These are phyloP conservation scores for Jackrogersella multiformis DNA, from an alignment of 495 filamentous ascomycete genomes.

Conservation along the genomic window DNA sequence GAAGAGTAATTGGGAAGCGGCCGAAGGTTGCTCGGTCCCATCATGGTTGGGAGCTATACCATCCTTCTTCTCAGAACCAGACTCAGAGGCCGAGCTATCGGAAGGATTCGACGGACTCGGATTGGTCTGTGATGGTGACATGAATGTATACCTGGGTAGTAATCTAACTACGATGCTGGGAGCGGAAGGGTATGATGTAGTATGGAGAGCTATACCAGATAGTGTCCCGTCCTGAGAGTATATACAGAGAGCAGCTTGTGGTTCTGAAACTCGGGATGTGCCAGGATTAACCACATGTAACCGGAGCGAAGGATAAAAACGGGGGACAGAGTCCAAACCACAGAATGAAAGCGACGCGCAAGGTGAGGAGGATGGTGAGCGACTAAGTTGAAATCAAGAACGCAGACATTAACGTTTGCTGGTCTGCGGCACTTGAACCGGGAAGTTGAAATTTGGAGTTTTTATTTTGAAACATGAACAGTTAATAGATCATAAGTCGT, in stretches of 20 bases:
- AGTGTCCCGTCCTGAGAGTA: background rate
- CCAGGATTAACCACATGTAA: conserved; percentile 5
- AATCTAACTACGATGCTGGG: background rate
- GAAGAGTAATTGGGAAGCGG: conserved; percentile 28
- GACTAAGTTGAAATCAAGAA: background rate
- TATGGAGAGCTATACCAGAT: background rate
- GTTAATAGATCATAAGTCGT: conserved; percentile 3
- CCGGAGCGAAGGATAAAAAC: background rate
- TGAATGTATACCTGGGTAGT: conserved; percentile 37
- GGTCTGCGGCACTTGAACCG: conserved; percentile 6
- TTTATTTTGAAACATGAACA: conserved; percentile 22
- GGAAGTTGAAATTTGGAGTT: background rate
- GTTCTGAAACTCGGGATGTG: background rate
- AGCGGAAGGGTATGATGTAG: background rate
- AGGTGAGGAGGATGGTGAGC: background rate
- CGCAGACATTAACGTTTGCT: conserved; percentile 34
- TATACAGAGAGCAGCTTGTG: conserved; percentile 6
- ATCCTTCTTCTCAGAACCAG: conserved; percentile 21
- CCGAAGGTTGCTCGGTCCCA: conserved; percentile 21
- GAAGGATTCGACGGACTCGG: conserved; percentile 24
- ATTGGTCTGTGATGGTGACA: conserved; percentile 38
- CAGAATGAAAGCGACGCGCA: background rate
- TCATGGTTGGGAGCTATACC: conserved; percentile 12
- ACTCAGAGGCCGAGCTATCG: conserved; percentile 10
- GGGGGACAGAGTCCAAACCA: background rate